Evolutionary conservation across 139 green algal genomes (phyloP).

Genomic region (Ettlia oleoabundans): DNA sequence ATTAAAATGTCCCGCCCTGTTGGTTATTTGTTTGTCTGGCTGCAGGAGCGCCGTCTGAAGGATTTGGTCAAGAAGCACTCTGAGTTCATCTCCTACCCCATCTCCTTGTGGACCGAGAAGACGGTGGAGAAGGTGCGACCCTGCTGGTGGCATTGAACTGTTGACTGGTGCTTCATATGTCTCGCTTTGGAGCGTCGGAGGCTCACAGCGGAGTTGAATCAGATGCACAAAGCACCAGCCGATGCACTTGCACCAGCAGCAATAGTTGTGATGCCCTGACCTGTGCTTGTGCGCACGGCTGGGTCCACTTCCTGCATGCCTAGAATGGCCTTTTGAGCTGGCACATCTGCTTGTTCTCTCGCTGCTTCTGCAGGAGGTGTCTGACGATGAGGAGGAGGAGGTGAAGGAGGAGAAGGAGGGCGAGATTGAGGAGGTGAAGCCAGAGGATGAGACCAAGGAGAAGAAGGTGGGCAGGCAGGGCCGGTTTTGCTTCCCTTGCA

Average conservation of each 20-base stretch:
- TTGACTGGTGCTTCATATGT: too few species aligned
- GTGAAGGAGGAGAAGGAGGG: constrained; percentile 85
- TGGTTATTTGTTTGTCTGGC: neutral
- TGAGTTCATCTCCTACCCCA: constrained; percentile 99
- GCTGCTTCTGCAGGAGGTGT: constrained; percentile 43
- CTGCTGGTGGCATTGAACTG: too few species aligned
- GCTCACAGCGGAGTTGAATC: too few species aligned
- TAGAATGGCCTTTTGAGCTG: neutral
- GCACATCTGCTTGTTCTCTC: neutral
- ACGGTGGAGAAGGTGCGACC: constrained; percentile 97
- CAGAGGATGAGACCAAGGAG: constrained; percentile 80
- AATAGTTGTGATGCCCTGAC: too few species aligned
- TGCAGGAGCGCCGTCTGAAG: constrained; percentile 93
- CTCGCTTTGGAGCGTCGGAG: too few species aligned
- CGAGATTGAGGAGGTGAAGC: constrained; percentile 63
- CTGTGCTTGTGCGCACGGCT: too few species aligned
- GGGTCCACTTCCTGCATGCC: too few species aligned
- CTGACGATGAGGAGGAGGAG: constrained; percentile 65
- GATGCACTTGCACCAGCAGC: too few species aligned
- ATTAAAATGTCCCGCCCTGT: neutral
- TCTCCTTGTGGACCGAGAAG: constrained; percentile 97
- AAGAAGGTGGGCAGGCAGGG: constrained; percentile 82
- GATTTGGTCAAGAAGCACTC: constrained; percentile 99
- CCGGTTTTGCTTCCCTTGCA: too few species aligned
- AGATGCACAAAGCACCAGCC: too few species aligned